Percentiles rank a stretch among this genome's conserved stretches.
These are phyloP conservation scores for Cyphellophora europaea DNA, from an alignment of 2,329 filamentous ascomycete species.

Conservation along the genomic window DNA sequence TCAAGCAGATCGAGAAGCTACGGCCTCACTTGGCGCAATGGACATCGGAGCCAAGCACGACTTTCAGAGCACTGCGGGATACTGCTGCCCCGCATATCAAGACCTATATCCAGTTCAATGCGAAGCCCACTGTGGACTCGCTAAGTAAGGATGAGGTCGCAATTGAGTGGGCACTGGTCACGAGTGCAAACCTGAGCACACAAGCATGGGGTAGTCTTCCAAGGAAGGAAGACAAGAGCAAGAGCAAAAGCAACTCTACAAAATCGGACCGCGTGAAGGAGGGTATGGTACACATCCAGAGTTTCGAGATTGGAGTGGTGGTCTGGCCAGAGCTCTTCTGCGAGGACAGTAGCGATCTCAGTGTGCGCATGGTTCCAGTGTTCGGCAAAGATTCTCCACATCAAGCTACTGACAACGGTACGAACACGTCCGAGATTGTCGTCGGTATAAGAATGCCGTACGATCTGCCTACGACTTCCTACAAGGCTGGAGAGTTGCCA, in stretches of 20 bases:
- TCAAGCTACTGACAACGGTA: not conserved
- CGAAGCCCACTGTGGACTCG: slow-evolving; percentile 21
- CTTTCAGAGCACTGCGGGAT: slow-evolving; percentile 48
- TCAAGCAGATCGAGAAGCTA: slow-evolving; percentile 65
- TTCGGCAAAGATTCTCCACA: slow-evolving; percentile 54
- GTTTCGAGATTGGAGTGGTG: slow-evolving; percentile 75
- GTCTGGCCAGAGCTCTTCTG: slow-evolving; percentile 62
- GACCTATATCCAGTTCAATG: slow-evolving; percentile 63
- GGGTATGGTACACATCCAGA: slow-evolving; percentile 58
- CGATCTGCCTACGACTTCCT: slow-evolving; percentile 61
- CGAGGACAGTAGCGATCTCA: slow-evolving; percentile 26
- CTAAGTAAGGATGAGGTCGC: slow-evolving; percentile 13
- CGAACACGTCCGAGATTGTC: slow-evolving; percentile 25
- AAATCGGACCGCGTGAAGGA: slow-evolving; percentile 19
- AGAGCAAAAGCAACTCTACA: slow-evolving; percentile 2
- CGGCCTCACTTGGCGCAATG: slow-evolving; percentile 65
- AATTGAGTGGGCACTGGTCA: slow-evolving; percentile 79
- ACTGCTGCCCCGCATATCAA: slow-evolving; percentile 81
- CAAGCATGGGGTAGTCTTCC: slow-evolving; percentile 72
- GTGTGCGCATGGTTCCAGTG: slow-evolving; percentile 55
- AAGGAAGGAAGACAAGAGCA: slow-evolving; percentile 34
- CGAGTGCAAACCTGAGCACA: slow-evolving; percentile 83
- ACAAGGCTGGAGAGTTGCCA: slow-evolving; percentile 54
- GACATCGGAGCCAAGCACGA: slow-evolving; percentile 24
- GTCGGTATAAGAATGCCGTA: slow-evolving; percentile 78